A percentile compares a stretch with the other conserved stretches of the same genome.
Evolutionary conservation across 2,329 filamentous ascomycete genomes (phyloP).

Genomic region (Hypoxylon sp.): DNA sequence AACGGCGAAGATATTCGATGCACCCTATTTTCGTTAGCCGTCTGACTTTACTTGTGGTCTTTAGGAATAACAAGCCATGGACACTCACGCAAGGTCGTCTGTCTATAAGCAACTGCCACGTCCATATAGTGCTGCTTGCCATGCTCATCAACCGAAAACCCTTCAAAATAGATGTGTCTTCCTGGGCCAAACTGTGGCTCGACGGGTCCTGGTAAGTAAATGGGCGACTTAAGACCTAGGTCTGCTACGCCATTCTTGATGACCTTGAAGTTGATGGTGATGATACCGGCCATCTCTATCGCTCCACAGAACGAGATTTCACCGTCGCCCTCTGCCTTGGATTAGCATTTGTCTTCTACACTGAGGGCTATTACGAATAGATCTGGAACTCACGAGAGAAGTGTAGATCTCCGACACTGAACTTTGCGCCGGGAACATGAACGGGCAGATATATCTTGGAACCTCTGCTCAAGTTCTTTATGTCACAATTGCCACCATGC

Average conservation of each 20-base stretch:
- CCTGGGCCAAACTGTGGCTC: conserved; percentile 88
- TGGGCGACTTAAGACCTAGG: conserved; percentile 80
- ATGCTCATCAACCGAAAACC: conserved; percentile 86
- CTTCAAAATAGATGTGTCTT: conserved; percentile 84
- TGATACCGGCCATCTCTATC: conserved; percentile 93
- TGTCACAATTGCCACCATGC: conserved; percentile 91
- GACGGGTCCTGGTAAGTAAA: conserved; percentile 87
- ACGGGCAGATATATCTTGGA: conserved; percentile 88
- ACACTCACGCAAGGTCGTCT: conserved; percentile 71
- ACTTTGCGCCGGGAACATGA: conserved; percentile 86
- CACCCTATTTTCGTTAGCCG: conserved; percentile 54
- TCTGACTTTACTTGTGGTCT: background rate
- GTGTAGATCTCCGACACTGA: conserved; percentile 88
- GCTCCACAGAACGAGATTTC: conserved; percentile 90
- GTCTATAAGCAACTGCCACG: conserved; percentile 84
- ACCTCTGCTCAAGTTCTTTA: conserved; percentile 83
- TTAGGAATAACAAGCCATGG: background rate
- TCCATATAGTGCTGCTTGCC: conserved; percentile 93
- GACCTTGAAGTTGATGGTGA: conserved; percentile 89
- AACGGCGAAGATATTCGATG: conserved; percentile 82
- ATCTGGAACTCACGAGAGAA: conserved; percentile 66
- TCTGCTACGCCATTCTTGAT: conserved; percentile 82
- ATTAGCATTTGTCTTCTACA: conserved; percentile 1
- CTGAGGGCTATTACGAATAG: background rate
- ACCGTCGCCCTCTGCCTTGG: conserved; percentile 74